A percentile compares a stretch with the other conserved stretches of the same genome.
phyloP scores from a whole-genome alignment of 257 asterid genomes.

The Solanum appendiculatum region DNA sequence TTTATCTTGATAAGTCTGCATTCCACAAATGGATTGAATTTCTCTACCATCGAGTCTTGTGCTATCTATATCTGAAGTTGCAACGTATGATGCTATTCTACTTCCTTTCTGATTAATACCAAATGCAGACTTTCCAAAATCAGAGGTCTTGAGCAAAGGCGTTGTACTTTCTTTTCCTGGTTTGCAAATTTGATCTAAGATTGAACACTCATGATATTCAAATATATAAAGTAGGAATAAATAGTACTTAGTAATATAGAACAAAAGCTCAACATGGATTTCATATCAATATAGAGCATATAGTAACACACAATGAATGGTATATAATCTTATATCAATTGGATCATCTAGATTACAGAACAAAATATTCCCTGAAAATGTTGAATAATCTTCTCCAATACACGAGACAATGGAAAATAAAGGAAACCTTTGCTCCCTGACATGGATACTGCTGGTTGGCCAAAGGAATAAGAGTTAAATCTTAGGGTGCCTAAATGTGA shows the following conservation, averaged over 20 bases:
- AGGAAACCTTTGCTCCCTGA: background rate
- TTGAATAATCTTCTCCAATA: too few relatives aligned
- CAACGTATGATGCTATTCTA: slow-evolving; percentile 39
- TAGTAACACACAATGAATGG: background rate
- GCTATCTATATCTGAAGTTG: slow-evolving; percentile 43
- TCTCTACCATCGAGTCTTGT: slow-evolving; percentile 21
- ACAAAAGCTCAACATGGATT: background rate
- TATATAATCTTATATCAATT: background rate
- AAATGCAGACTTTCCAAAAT: background rate
- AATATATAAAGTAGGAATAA: too few relatives aligned
- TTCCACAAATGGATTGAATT: slow-evolving; percentile 64
- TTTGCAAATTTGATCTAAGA: background rate
- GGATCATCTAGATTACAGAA: background rate
- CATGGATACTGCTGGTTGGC: background rate
- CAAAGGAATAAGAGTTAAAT: background rate
- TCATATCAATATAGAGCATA: background rate
- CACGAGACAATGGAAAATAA: background rate
- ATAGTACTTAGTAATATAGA: background rate
- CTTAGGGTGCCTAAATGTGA: background rate
- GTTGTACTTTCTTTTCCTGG: background rate
- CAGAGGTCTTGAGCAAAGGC: background rate
- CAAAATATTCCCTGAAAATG: too few relatives aligned
- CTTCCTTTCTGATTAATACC: slow-evolving; percentile 22
- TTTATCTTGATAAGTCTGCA: slow-evolving; percentile 44
- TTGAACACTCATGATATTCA: too few relatives aligned